Conservation (phyloP, 2,329 filamentous ascomycete genomes). For the Claviceps spartinae region DNA sequence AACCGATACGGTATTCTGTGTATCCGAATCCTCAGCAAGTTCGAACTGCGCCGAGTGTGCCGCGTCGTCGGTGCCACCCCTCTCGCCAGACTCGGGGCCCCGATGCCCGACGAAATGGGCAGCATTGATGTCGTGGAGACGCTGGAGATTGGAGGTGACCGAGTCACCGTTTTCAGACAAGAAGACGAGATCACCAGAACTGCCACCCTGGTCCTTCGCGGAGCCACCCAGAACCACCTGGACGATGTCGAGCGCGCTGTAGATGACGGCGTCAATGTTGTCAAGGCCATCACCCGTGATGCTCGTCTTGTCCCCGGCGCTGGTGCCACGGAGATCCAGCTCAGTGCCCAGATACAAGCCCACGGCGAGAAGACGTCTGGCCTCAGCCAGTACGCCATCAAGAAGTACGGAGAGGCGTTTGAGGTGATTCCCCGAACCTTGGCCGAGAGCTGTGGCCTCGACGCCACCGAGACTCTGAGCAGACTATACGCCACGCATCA, state of each 20-base stretch:
- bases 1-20: constrained; percentile 94
- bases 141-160: constrained; percentile 91
- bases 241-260: constrained; percentile 95
- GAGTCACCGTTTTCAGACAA: constrained; percentile 96
- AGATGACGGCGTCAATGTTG: constrained; percentile 94
- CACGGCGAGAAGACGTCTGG: constrained; percentile 88
- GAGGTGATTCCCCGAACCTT: constrained; percentile 91
- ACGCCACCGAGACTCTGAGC: constrained; percentile 92
- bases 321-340: constrained; percentile 85
- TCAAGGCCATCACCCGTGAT: constrained; percentile 96
- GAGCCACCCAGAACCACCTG: constrained; percentile 94
- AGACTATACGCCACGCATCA: constrained; percentile 87
- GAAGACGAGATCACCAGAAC: constrained; percentile 87
- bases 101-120: constrained; percentile 99
- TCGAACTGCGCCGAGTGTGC: constrained; percentile 88
- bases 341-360: constrained; percentile 81
- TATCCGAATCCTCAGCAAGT: constrained; percentile 96
- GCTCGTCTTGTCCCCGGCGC: constrained; percentile 83
- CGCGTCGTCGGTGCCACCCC: constrained; percentile 93
- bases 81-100: constrained; percentile 86
- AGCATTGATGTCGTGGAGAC: constrained; percentile 91
- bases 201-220: constrained; percentile 83
- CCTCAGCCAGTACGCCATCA: constrained; percentile 88
- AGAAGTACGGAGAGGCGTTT: constrained; percentile 94
- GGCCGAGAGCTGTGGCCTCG: constrained; percentile 87